Base-by-base conservation (phyloP, 331 rosid genomes). In the Malus hybrid region DNA sequence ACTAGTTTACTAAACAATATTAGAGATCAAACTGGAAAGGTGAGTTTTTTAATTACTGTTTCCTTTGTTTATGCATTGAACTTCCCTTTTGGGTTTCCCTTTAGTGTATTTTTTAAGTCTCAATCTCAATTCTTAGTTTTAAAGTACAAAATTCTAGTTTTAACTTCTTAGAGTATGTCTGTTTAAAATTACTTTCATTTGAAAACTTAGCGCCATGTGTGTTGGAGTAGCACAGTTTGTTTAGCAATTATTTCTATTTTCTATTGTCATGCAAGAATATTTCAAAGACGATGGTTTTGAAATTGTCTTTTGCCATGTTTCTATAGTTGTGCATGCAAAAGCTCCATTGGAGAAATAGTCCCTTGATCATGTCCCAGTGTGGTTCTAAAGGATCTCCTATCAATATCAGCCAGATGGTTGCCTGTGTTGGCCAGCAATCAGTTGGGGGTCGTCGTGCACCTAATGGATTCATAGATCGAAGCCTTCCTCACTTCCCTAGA, bases 381-480 rank as follows among this genome's bases (percentile, higher is more conserved):
- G 99, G 99, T 72, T 94, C 99, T 82, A 94, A 94, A 83, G 99
- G 97, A 80, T 94, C 99, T 80, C 86, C 93, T 56, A 90, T 87
- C 76, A 94, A 94, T 80, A 94, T 94, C 71, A 86, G 99, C 36
- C 99, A 94, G 83, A 94, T 94, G 99, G 84, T 92, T 87, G 97
- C 97, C 18, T 90, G 96, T 83, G 99, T 94, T 69, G 99, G 97
- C 77, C 99, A 94, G 78, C 99, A 94, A 74, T 85, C 91, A 11
- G 99, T 94, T 61, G 96, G 93, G 16, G 99, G 97, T 82, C 90
- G 88, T 32, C 99, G 99, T 80, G 97, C 96, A 67, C 93, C 96
- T 59, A 86, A 91, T 81, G 99, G 99, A 28, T 94, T 94, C 82
- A 81, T 94, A 61, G 99, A 91, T 77, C 96, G 97, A 64, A 92